These are phyloP conservation scores for Fomitopsis schrenkii DNA, from an alignment of 1,284 basidiomycete species.

Conservation along the genomic window DNA sequence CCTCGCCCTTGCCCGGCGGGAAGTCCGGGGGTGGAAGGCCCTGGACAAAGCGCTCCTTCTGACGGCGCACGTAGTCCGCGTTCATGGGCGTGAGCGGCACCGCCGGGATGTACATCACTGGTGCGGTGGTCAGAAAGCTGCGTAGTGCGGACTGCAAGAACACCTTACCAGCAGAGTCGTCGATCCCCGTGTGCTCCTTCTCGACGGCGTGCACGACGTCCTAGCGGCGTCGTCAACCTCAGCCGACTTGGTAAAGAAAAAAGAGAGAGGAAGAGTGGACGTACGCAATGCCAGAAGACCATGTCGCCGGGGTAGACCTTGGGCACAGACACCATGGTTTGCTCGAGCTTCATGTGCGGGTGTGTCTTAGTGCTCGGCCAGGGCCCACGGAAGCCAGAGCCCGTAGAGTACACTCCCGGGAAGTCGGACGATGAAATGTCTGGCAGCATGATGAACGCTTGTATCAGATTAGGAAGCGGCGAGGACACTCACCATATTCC, in stretches of 20 bases:
- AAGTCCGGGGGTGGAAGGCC: conserved; percentile 74
- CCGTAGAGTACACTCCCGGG: conserved; percentile 46
- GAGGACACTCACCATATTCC: conserved; percentile 55
- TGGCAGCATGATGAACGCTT: conserved; percentile 19
- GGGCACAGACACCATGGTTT: conserved; percentile 75
- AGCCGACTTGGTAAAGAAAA: not conserved
- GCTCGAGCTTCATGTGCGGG: conserved; percentile 65
- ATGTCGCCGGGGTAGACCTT: conserved; percentile 77
- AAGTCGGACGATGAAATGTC: conserved; percentile 56
- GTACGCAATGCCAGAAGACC: conserved; percentile 82
- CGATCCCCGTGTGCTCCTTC: conserved; percentile 57
- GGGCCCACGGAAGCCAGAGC: conserved; percentile 48
- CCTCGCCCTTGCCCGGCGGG: conserved; percentile 57
- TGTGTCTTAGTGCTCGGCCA: conserved; percentile 48
- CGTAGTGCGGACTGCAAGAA: not conserved
- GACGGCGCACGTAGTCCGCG: conserved; percentile 57
- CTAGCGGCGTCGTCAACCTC: conserved; percentile 14
- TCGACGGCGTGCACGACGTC: conserved; percentile 84
- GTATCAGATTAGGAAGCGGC: too few species aligned
- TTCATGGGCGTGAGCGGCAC: conserved; percentile 70
- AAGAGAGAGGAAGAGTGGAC: conserved; percentile 6
- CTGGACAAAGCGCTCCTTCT: conserved; percentile 55
- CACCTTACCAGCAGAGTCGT: conserved; percentile 63
- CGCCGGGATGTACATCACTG: conserved; percentile 81
- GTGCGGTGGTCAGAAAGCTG: not conserved